Percentiles rank a stretch among this genome's conserved stretches.
These are phyloP conservation scores for Triglochin maritima DNA, from an alignment of 106 monocot species.

Conservation along the genomic window DNA sequence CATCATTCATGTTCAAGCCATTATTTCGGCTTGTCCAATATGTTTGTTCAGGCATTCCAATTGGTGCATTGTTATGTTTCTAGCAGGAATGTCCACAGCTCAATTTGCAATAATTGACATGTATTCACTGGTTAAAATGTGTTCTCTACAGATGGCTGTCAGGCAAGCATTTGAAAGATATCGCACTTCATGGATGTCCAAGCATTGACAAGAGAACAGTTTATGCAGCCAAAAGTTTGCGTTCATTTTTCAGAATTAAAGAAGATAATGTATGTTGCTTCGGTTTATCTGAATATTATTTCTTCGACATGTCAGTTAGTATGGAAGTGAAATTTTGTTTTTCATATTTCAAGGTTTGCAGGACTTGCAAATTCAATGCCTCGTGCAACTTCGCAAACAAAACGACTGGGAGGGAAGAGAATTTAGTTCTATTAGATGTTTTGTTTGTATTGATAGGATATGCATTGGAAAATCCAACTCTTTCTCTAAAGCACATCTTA, in stretches of 20 bases:
- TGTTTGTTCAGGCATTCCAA: too few relatives aligned
- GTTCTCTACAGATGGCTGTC: constrained; percentile 50
- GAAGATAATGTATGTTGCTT: constrained; percentile 50
- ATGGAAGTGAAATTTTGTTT: not conserved
- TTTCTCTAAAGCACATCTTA: constrained; percentile 18
- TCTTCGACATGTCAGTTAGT: not conserved
- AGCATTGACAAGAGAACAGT: constrained; percentile 48
- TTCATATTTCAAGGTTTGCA: constrained; percentile 33
- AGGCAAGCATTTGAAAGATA: constrained; percentile 52
- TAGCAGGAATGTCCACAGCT: too few relatives aligned
- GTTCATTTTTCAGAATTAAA: constrained; percentile 61
- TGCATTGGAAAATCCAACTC: constrained; percentile 19
- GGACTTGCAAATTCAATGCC: constrained; percentile 40
- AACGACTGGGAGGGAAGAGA: constrained; percentile 25
- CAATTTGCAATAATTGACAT: too few relatives aligned
- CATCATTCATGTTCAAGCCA: too few relatives aligned
- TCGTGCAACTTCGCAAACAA: constrained; percentile 56
- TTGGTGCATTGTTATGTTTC: too few relatives aligned
- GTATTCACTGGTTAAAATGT: too few relatives aligned
- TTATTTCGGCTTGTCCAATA: too few relatives aligned
- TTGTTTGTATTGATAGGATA: constrained; percentile 46
- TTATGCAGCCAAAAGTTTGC: constrained; percentile 70
- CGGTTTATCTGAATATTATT: not conserved
- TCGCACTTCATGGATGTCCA: constrained; percentile 68
- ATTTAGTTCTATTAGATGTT: constrained; percentile 41